phyloP scores from a whole-genome alignment of 495 filamentous ascomycete genomes.

The Annulohypoxylon moriforme region DNA sequence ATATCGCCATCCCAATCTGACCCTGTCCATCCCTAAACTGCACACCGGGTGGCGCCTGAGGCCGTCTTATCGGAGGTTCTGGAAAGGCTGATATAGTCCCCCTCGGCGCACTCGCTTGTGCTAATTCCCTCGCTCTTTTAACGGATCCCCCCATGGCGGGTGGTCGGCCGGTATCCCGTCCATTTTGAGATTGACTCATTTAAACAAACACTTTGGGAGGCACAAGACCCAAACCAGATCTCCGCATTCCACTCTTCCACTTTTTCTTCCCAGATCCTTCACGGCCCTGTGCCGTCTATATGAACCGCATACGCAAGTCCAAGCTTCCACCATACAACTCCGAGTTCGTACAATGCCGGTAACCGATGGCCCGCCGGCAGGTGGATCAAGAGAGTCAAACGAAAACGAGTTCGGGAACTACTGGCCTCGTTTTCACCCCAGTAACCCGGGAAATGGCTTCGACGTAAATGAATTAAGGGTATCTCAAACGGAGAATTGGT shows the following conservation, averaged over 20 bases:
- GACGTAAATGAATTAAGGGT: constrained; percentile 41
- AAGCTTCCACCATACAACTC: constrained; percentile 22
- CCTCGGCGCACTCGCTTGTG: constrained; percentile 46
- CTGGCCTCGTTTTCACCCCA: constrained; percentile 33
- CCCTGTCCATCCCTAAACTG: constrained; percentile 57
- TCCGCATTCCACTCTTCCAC: constrained; percentile 46
- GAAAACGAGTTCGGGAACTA: constrained; percentile 32
- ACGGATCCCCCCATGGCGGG: constrained; percentile 55
- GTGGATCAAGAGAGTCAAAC: constrained; percentile 35
- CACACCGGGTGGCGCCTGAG: constrained; percentile 50
- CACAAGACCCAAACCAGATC: constrained; percentile 30
- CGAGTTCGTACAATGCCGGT: constrained; percentile 37
- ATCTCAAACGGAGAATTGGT: constrained; percentile 43
- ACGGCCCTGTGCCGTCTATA: constrained; percentile 29
- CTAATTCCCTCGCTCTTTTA: constrained; percentile 60
- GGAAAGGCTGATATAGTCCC: constrained; percentile 39
- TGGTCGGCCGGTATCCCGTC: constrained; percentile 57
- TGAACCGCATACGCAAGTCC: constrained; percentile 47
- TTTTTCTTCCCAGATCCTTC: constrained; percentile 37
- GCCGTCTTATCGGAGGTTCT: constrained; percentile 43
- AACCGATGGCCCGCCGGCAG: constrained; percentile 33
- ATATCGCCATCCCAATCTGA: constrained; percentile 62
- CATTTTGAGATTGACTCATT: constrained; percentile 64
- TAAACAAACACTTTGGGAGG: constrained; percentile 46
- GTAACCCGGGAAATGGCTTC: constrained; percentile 35